Conservation (phyloP, 2,329 filamentous ascomycete species). For the Fusarium acutatum region DNA sequence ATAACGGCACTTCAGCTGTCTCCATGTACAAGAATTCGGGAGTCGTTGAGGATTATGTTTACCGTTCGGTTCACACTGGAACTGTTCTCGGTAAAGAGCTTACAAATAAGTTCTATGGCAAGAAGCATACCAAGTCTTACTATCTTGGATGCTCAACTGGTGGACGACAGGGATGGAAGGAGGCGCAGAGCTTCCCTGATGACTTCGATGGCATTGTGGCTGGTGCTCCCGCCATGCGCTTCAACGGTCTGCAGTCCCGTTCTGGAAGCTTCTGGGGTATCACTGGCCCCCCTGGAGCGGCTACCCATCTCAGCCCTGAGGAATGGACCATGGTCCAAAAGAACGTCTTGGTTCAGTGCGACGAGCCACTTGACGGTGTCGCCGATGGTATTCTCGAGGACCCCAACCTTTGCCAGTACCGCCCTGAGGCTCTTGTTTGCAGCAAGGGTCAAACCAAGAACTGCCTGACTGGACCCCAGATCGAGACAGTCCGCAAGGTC, state of each 20-base stretch:
- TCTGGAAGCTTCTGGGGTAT: slow-evolving; percentile 23
- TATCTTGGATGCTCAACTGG: slow-evolving; percentile 68
- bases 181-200: slow-evolving; percentile 61
- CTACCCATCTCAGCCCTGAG: slow-evolving; percentile 30
- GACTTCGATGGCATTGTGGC: slow-evolving; percentile 63
- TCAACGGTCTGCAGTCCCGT: slow-evolving; percentile 38
- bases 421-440: slow-evolving; percentile 53
- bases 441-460: background rate
- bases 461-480: slow-evolving; percentile 15
- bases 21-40: slow-evolving; percentile 22
- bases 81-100: slow-evolving; percentile 24
- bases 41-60: slow-evolving; percentile 22
- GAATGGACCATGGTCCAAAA: slow-evolving; percentile 54
- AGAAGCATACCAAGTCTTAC: slow-evolving; percentile 56
- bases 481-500: slow-evolving; percentile 16
- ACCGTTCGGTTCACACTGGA: slow-evolving; percentile 31
- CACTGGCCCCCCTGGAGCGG: background rate
- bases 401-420: slow-evolving; percentile 56
- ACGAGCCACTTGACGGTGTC: slow-evolving; percentile 56
- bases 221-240: slow-evolving; percentile 58
- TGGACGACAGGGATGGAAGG: slow-evolving; percentile 65
- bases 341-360: slow-evolving; percentile 59
- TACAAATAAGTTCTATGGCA: slow-evolving; percentile 53
- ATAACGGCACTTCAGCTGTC: slow-evolving; percentile 19
- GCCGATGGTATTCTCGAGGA: slow-evolving; percentile 59